Base-by-base conservation (phyloP, 2,329 filamentous ascomycete species). In the Sporothrix pallida region DNA sequence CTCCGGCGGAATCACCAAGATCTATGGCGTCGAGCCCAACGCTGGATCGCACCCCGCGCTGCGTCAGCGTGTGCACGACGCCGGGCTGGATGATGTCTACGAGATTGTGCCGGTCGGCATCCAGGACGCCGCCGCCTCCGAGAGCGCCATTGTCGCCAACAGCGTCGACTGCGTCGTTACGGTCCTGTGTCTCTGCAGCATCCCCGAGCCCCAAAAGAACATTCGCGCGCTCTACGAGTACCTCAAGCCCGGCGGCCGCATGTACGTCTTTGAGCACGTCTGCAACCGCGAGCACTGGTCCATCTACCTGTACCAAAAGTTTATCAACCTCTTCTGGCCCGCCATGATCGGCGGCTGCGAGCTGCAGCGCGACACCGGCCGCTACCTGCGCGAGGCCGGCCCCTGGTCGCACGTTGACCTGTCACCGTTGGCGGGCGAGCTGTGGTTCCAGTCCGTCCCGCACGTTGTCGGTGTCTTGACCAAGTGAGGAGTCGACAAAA, bases 21-120 rank as follows among this genome's bases (percentile, higher is more conserved):
- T 92, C 60, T 91, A 88, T 77, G 90, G 90, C 72, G 85, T 92
- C 4, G 90, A 92, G 81, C 90, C 90, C 2, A 92, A 91, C 78
- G 72, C 79, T 0, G 84, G 83, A 50, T 86, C 88, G 72, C 87
- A 90, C 76, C 79, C 79, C 0, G 80, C 80, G 5, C 81, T 92
- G 70, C 80, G 82, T 0, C 78, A 79, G 54, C 84, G 84, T 26
- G 83, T 90, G 3, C 78, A 80, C 12, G 83, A 84, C 1, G 84
- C 87, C 0, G 89, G 88, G 0, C 80, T 92, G 2, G 82, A 84
- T 7, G 87, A 83, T 70, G 80, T 87, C 8, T 92, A 92, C 79
- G 85, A 89, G 78, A 86, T 92, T 73, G 84, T 91, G 10, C 88
- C 89, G 1, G 84, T 88, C 5, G 90, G 90, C 2, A 88, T 92